Base-by-base conservation (phyloP, 1,284 basidiomycete genomes). In the Laetiporus sulphureus region DNA sequence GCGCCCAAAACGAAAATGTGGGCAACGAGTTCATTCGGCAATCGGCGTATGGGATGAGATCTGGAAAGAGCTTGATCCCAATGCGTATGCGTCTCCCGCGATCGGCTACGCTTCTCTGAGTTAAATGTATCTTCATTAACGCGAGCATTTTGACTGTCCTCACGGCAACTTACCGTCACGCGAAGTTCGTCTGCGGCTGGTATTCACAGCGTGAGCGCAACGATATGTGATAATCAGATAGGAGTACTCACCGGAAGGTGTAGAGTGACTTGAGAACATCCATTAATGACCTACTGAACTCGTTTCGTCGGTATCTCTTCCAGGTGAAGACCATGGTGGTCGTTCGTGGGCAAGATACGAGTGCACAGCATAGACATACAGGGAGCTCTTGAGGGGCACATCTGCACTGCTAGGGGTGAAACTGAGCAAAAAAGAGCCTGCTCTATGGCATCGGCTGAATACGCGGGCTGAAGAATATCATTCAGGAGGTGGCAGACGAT, bases 1-100 rank as follows among this genome's bases (percentile, higher is more conserved):
- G 76, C 65, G n/a, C 75, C 82, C 13, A 79, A 61, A 23, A 72
- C 55, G 52, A 85, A 83, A 36, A 83, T 71, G 47, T 73, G 69
- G 29, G 73, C 66, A 30, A 85, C 67, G 21, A 85, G 58, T 56
- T 85, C 82, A 24, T 66, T 62, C 5, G 82, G 81, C 35, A 84
- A 68, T 21, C 57, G 55, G 41, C 68, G 68, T 38, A 83, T 75
- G 44, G 71, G 69, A 52, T 79, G 75, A 24, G 39, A 37, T 20
- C 32, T 23, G 4, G 18, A 18, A 21, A 20, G 20, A 8, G 20
- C 15, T 21, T 20, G 20, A 22, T 32, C 29, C 18, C 19, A 22
- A 19, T 31, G 22, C 7, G 34, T 32, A 12, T 36, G 25, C 11
- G 25, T 36, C 13, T 11, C 37, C 11, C 30, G 38, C 12, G 18